Conservation (phyloP, 1,284 basidiomycete genomes). For the Rhodotorula glutinis region DNA sequence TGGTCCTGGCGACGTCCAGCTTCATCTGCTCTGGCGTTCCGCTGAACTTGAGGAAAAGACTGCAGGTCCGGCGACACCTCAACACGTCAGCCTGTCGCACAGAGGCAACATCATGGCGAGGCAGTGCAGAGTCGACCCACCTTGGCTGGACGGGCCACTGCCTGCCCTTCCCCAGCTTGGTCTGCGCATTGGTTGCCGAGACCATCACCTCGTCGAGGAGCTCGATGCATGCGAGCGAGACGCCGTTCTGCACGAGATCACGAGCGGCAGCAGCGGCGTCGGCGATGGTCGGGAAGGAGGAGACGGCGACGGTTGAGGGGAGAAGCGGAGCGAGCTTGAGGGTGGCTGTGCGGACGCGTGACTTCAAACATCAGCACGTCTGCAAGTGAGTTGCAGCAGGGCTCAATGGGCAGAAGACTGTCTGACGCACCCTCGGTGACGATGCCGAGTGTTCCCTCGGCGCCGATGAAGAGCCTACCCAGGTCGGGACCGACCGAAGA, state of each 20-base stretch:
- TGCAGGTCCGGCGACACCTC: not conserved
- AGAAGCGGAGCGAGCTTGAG: constrained; percentile 70
- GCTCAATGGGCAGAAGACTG: not conserved
- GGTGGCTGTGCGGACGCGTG: constrained; percentile 57
- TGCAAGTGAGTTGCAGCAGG: not conserved
- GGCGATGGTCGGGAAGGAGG: constrained; percentile 54
- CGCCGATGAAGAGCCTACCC: constrained; percentile 88
- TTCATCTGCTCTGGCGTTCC: constrained; percentile 58
- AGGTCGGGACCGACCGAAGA: constrained; percentile 87
- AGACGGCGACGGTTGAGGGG: constrained; percentile 61
- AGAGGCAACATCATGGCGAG: not conserved
- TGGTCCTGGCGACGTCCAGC: constrained; percentile 57
- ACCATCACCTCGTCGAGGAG: constrained; percentile 60
- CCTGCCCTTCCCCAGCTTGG: constrained; percentile 44
- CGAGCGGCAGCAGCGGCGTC: constrained; percentile 64
- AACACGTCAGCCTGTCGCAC: not conserved
- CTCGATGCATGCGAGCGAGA: constrained; percentile 62
- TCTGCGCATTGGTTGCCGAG: constrained; percentile 60
- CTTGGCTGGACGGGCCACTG: constrained; percentile 64
- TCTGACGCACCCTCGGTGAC: constrained; percentile 66
- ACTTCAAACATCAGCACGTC: not conserved
- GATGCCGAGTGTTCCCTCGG: constrained; percentile 90
- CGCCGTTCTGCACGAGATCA: constrained; percentile 58
- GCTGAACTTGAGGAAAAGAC: constrained; percentile 77
- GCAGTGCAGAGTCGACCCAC: not conserved